A percentile compares a stretch with the other conserved stretches of the same genome.
These are phyloP conservation scores for Xylaria sp. DNA, from an alignment of 2,329 filamentous ascomycete genomes.

Conservation along the genomic window DNA sequence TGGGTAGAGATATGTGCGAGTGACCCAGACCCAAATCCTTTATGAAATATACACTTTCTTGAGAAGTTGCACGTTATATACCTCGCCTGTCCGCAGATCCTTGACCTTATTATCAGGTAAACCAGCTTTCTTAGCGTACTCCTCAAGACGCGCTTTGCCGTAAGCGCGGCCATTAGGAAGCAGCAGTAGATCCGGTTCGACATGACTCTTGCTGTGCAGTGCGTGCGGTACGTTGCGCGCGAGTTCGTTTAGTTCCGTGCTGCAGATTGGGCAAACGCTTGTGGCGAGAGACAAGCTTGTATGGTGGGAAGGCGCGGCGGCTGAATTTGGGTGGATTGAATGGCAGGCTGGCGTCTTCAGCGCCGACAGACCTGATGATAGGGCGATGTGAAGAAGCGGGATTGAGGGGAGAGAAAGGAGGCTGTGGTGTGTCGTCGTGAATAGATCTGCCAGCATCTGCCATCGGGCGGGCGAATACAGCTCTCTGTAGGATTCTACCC, in stretches of 20 bases:
- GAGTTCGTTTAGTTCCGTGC: conserved; percentile 90
- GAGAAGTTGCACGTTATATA: conserved; percentile 66
- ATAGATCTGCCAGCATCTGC: conserved; percentile 76
- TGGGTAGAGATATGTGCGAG: not conserved
- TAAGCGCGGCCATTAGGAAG: conserved; percentile 89
- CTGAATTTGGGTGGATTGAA: conserved; percentile 51
- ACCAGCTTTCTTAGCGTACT: conserved; percentile 81
- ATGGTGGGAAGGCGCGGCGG: conserved; percentile 45
- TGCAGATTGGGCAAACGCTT: conserved; percentile 92
- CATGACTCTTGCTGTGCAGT: conserved; percentile 91
- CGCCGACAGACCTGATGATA: conserved; percentile 89
- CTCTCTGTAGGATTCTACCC: conserved; percentile 50
- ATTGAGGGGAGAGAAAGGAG: conserved; percentile 82
- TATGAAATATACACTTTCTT: conserved; percentile 92
- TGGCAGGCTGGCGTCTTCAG: conserved; percentile 96
- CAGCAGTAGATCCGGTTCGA: conserved; percentile 85
- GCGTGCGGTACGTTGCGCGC: conserved; percentile 90
- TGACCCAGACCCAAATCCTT: conserved; percentile 18
- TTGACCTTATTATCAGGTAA: conserved; percentile 70
- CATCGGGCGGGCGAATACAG: conserved; percentile 79
- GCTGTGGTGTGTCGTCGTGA: conserved; percentile 83
- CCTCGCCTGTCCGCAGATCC: conserved; percentile 77
- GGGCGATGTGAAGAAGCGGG: conserved; percentile 86
- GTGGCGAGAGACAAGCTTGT: conserved; percentile 62
- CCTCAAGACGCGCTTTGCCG: conserved; percentile 73